Conservation (phyloP, 78 protist genomes). For the Dictyostelium purpureum region DNA sequence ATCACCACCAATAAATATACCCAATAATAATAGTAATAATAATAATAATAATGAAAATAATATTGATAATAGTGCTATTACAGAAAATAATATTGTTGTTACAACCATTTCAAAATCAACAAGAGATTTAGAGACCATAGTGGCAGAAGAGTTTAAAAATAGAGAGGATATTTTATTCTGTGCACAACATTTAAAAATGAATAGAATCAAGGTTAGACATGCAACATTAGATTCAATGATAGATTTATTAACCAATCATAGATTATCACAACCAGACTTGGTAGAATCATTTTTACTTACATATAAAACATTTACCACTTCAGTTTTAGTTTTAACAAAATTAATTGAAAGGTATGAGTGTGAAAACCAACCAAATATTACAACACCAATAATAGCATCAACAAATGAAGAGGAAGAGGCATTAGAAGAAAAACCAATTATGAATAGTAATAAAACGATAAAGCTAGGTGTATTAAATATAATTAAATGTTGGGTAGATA, state of each 20-base stretch:
- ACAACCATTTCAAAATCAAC: not conserved
- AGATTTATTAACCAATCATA: constrained; percentile 68
- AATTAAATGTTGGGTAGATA: constrained; percentile 69
- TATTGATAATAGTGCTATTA: not conserved
- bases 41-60: not conserved
- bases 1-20: not conserved
- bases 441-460: constrained; percentile 2
- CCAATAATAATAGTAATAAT: not conserved
- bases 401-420: not conserved
- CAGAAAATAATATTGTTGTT: not conserved
- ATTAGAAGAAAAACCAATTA: not conserved
- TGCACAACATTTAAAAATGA: not conserved
- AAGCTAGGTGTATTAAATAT: constrained; percentile 49
- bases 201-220: constrained; percentile 26
- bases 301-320: constrained; percentile 61
- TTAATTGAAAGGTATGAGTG: constrained; percentile 49
- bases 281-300: constrained; percentile 72
- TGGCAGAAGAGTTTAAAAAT: constrained; percentile 36
- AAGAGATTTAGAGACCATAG: not conserved
- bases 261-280: constrained; percentile 55
- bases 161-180: constrained; percentile 42
- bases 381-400: not conserved
- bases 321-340: constrained; percentile 34
- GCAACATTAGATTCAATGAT: constrained; percentile 67
- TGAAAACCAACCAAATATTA: not conserved